Conservation (phyloP, 2,329 filamentous ascomycete genomes). For the Geosmithia morbida region DNA sequence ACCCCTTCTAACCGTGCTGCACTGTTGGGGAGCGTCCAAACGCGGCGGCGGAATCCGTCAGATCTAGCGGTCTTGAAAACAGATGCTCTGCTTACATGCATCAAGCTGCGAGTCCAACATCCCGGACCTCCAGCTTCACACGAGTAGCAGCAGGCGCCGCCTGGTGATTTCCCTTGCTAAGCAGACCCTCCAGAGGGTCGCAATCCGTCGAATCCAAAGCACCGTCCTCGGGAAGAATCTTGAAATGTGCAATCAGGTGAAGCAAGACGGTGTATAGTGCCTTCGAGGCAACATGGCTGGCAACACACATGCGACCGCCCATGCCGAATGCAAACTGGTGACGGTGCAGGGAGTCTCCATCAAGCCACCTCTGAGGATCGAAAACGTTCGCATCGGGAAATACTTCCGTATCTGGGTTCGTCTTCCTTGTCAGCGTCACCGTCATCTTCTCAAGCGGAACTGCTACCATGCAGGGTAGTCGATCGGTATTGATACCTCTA, state of each 20-base stretch:
- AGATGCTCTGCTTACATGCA: no score
- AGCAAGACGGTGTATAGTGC: slow-evolving; percentile 37
- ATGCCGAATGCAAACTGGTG: slow-evolving; percentile 40
- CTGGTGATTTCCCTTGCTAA: slow-evolving; percentile 7
- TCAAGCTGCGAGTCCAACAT: no score
- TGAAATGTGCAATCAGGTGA: slow-evolving; percentile 33
- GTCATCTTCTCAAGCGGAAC: background rate
- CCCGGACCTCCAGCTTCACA: slow-evolving; percentile 3
- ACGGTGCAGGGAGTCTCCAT: slow-evolving; percentile 9
- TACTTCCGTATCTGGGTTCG: slow-evolving; percentile 34
- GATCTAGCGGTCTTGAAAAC: no score
- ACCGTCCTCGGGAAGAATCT: slow-evolving; percentile 18
- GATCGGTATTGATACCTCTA: slow-evolving; percentile 9
- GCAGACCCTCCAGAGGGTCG: slow-evolving; percentile 7
- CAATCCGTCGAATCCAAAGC: slow-evolving; percentile 4
- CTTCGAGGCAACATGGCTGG: slow-evolving; percentile 35
- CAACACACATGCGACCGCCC: slow-evolving; percentile 39
- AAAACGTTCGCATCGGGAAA: slow-evolving; percentile 53
- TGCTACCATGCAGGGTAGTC: no score
- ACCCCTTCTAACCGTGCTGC: no score
- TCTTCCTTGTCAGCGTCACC: background rate
- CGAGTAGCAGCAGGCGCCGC: slow-evolving; percentile 6
- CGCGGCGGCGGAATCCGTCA: no score
- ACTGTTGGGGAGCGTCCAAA: no score
- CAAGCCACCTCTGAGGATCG: slow-evolving; percentile 29